Percentiles rank a stretch among this genome's conserved stretches.
phyloP scores from a whole-genome alignment of 192 early-diverging fungal species.

The Kappamyces sp. region DNA sequence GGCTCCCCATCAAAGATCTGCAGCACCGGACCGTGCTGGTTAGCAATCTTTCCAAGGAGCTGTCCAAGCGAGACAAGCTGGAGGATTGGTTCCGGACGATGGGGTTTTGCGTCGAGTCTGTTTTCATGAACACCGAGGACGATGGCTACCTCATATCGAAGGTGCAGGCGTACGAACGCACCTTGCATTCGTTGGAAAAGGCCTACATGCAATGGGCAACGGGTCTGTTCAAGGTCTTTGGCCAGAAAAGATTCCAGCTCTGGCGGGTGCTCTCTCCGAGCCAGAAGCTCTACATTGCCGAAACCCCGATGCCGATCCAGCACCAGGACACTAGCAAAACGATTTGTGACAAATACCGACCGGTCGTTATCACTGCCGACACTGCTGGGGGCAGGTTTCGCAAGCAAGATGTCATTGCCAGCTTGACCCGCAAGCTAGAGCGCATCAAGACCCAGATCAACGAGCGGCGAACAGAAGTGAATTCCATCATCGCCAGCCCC shows the following conservation, averaged over 20 bases:
- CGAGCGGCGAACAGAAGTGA: constrained; percentile 29
- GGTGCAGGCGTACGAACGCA: constrained; percentile 16
- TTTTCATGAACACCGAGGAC: constrained; percentile 27
- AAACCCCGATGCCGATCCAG: constrained; percentile 16
- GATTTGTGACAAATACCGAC: not conserved
- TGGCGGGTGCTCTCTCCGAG: constrained; percentile 19
- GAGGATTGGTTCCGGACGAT: constrained; percentile 37
- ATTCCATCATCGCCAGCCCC: constrained; percentile 23
- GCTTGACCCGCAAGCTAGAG: not conserved
- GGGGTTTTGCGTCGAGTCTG: constrained; percentile 40
- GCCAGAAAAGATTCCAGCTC: constrained; percentile 9
- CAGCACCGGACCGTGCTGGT: constrained; percentile 45
- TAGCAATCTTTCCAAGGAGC: constrained; percentile 35
- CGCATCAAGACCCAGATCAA: constrained; percentile 30
- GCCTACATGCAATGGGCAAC: constrained; percentile 35
- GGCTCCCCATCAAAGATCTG: constrained; percentile 24
- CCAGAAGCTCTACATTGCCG: constrained; percentile 6
- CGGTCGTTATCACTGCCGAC: constrained; percentile 14
- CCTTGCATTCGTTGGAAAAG: constrained; percentile 33
- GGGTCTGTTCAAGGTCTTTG: constrained; percentile 24
- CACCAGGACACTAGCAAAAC: constrained; percentile 18
- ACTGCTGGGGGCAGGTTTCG: constrained; percentile 13
- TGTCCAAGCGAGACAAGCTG: constrained; percentile 36
- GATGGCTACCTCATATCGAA: constrained; percentile 17
- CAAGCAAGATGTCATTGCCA: not conserved